These are phyloP conservation scores for Rosa multiflora DNA, from an alignment of 306 rosid genomes.

Conservation along the genomic window DNA sequence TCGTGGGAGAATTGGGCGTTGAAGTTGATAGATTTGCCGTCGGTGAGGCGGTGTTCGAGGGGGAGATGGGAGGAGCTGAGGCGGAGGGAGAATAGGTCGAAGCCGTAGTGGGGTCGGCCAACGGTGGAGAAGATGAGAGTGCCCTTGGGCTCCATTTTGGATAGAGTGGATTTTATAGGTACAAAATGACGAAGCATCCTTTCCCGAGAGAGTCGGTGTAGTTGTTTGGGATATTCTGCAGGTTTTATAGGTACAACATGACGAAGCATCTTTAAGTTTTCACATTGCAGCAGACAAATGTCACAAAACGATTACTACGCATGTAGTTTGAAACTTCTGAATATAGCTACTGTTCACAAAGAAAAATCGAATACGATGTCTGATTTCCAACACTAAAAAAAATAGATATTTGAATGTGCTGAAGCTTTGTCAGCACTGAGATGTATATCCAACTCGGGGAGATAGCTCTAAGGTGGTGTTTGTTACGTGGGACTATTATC, in stretches of 20 bases:
- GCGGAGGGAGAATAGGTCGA: conserved; percentile 57
- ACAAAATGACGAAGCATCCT: no score
- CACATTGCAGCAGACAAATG: background rate
- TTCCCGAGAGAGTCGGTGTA: background rate
- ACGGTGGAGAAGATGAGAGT: conserved; percentile 60
- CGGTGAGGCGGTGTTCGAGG: conserved; percentile 58
- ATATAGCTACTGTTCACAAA: no score
- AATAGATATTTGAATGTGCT: no score
- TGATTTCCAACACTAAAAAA: no score
- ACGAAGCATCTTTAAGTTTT: background rate
- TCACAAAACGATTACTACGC: no score
- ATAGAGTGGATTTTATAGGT: background rate
- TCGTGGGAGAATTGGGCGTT: conserved; percentile 60
- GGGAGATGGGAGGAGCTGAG: conserved; percentile 20
- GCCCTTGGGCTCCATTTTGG: conserved; percentile 44
- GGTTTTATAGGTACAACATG: background rate
- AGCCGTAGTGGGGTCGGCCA: conserved; percentile 64
- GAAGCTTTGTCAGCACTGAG: no score
- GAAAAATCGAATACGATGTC: no score
- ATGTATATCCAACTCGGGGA: no score
- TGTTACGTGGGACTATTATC: no score
- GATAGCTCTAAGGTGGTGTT: no score
- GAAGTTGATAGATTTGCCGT: conserved; percentile 70
- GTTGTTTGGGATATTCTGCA: background rate
- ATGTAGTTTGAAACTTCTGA: no score